Conservation (phyloP, 768 basidiomycete genomes). For the Mycena haematopus region DNA sequence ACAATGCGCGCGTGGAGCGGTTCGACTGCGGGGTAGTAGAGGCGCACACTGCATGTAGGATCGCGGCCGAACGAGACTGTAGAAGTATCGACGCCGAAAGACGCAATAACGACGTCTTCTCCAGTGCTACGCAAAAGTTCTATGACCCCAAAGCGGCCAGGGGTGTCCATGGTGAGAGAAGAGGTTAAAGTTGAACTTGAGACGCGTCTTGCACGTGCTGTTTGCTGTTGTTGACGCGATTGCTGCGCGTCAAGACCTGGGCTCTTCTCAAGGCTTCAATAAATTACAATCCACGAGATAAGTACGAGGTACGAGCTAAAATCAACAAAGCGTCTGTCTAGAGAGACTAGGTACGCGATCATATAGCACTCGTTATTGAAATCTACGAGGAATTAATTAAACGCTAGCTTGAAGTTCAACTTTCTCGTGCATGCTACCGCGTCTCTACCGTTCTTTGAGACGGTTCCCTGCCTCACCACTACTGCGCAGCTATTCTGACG, state of each 20-base stretch:
- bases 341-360: too few species aligned
- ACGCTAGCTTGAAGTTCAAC: too few species aligned
- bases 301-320: too few species aligned
- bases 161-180: conserved; percentile 21
- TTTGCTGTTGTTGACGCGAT: conserved; percentile 13
- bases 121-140: conserved; percentile 19
- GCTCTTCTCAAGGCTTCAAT: too few species aligned
- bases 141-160: conserved; percentile 26
- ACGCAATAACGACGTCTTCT: conserved; percentile 54
- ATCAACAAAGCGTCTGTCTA: too few species aligned
- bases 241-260: too few species aligned
- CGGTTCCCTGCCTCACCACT: background rate
- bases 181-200: background rate
- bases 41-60: conserved; percentile 64
- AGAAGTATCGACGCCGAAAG: conserved; percentile 76
- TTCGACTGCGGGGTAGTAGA: conserved; percentile 72
- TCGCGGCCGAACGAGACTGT: conserved; percentile 75
- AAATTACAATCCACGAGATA: too few species aligned
- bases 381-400: too few species aligned
- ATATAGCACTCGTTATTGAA: background rate
- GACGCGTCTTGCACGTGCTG: conserved; percentile 10
- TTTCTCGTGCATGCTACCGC: background rate
- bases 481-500: background rate
- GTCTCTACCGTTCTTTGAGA: background rate
- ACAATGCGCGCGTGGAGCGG: conserved; percentile 70